Base-by-base conservation (phyloP, 805 yeast species). In the Suhomyces tanzawaensis region DNA sequence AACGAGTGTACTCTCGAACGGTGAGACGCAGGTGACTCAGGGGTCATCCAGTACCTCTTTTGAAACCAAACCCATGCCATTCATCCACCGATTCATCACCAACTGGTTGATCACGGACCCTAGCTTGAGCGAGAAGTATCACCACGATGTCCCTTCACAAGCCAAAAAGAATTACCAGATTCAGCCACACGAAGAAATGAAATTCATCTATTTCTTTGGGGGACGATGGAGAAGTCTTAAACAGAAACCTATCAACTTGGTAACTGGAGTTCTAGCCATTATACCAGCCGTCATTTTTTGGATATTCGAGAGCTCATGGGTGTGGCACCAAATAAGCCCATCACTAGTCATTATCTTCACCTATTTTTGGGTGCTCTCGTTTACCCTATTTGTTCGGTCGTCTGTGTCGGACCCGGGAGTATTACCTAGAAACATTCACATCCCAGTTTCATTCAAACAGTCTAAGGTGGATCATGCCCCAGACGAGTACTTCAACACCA, bases 361-460 rank as follows among this genome's bases (percentile, higher is more conserved):
- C 14, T 85, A 85, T 49, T 52, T 75, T 26, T 81, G 85, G 84
- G 32, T 67, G 4, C 50, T 77, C 28, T 53, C 77, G 2, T n/a
- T 77, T 1, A 33, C 56, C 3, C 72, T 78, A 36, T 77, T 79
- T 42, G 39, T 81, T 6, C 70, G 60, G 39, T 81, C 83, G 0
- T 69, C 84, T 0, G 63, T 76, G 2, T 57, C 73, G 8, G 95
- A 86, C 48, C 86, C 95, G 0, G 95, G 95, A 0, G 57, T 72
- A 3, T 51, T 83, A 8, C 90, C 95, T 1, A 62, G 80, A 42
- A 82, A 83, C 57, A 56, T 82, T 4, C 93, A 86, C 49, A 17
- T 79, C 11, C 22, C 73, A 0, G 28, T 30, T 22, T 43, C 38
- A 12, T 34, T 32, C 33, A 29, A 24, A 3, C 26, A 31, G 14